Evolutionary conservation across 306 rosid genomes (phyloP).

Genomic region (Gynostemma pentaphyllum): DNA sequence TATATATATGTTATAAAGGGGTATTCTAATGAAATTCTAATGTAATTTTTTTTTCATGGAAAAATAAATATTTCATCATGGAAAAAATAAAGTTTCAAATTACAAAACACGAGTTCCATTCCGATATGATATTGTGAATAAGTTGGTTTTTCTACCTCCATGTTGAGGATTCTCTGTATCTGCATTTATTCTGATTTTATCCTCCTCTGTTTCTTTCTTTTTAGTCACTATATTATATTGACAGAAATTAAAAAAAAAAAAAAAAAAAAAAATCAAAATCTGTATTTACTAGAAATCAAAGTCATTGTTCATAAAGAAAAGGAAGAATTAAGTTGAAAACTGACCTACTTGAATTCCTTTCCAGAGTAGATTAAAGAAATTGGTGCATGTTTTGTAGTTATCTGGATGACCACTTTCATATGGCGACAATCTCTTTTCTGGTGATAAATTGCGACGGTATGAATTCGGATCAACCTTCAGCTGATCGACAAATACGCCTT

Average conservation of each 20-base stretch:
- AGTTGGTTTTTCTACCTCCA: background rate
- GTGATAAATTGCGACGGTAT: background rate
- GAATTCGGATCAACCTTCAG: background rate
- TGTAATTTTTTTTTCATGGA: no score
- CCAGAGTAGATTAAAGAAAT: background rate
- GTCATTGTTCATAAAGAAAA: background rate
- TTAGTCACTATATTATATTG: background rate
- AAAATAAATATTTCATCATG: no score
- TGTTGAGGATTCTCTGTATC: conserved; percentile 9
- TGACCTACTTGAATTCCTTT: background rate
- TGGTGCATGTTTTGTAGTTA: conserved; percentile 16
- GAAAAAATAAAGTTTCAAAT: no score
- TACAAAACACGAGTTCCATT: no score
- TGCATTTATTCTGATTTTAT: background rate
- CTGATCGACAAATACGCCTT: conserved; percentile 15
- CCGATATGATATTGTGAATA: no score
- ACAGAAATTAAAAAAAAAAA: background rate
- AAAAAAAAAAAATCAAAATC: no score
- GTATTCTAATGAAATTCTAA: no score
- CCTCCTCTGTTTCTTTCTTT: background rate
- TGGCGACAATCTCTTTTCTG: background rate
- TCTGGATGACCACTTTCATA: background rate
- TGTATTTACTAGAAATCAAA: no score
- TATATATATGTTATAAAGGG: no score
- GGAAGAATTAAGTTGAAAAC: background rate